Conservation (phyloP, 495 filamentous ascomycete genomes). For the Hypoxylon subgilvum region DNA sequence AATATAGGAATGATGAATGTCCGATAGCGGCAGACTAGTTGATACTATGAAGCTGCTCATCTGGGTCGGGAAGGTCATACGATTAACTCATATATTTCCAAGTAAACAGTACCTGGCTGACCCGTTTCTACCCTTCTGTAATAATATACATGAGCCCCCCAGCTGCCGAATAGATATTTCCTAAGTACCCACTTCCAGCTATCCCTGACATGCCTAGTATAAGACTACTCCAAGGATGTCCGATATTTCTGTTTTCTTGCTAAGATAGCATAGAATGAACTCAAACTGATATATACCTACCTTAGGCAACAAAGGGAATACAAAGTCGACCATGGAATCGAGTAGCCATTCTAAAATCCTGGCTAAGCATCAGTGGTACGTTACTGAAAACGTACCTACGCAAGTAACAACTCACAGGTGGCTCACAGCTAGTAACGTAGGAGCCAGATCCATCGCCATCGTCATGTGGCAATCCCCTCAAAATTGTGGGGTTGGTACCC, state of each 20-base stretch:
- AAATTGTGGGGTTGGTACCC: slow-evolving; percentile 6
- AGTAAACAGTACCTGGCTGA: neutral
- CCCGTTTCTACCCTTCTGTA: slow-evolving; percentile 1
- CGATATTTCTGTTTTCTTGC: too few species aligned
- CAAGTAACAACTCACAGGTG: slow-evolving; percentile 20
- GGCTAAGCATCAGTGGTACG: neutral
- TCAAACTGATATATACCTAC: too few species aligned
- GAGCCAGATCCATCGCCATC: slow-evolving; percentile 1
- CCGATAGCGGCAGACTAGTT: slow-evolving; percentile 26
- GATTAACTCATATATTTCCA: slow-evolving; percentile 5
- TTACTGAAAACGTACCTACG: neutral
- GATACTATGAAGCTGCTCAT: neutral
- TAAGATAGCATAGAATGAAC: too few species aligned
- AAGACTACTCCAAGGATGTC: too few species aligned
- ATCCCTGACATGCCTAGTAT: too few species aligned
- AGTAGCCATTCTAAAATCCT: neutral
- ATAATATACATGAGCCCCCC: too few species aligned
- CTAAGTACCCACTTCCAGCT: too few species aligned
- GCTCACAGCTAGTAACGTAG: slow-evolving; percentile 23
- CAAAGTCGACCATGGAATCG: neutral
- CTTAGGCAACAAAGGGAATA: too few species aligned
- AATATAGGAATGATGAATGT: slow-evolving; percentile 8
- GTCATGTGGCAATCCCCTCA: slow-evolving; percentile 4
- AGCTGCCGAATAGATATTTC: too few species aligned
- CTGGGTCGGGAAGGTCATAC: slow-evolving; percentile 37